A percentile compares a stretch with the other conserved stretches of the same genome.
Conservation (phyloP, 2,329 filamentous ascomycete genomes). For the Colletotrichum truncatum region DNA sequence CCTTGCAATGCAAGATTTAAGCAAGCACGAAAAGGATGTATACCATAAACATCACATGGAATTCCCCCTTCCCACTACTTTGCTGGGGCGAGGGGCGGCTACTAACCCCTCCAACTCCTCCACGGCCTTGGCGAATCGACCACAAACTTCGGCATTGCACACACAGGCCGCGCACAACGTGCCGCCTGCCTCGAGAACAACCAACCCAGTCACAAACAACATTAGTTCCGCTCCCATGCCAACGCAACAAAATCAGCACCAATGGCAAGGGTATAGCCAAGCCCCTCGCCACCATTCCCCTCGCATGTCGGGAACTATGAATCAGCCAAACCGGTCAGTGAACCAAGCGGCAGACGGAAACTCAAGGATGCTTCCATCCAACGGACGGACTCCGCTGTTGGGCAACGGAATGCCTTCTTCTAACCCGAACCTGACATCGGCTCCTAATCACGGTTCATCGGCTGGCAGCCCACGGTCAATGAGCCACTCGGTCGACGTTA, state of each 20-base stretch:
- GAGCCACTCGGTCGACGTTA: background rate
- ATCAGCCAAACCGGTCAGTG: background rate
- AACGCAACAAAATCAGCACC: slow-evolving; percentile 1
- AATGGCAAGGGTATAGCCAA: slow-evolving; percentile 6
- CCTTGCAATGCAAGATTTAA: background rate
- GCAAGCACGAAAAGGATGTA: background rate
- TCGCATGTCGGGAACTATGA: background rate
- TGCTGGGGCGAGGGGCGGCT: background rate
- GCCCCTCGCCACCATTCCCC: background rate
- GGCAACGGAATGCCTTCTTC: background rate
- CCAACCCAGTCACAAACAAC: background rate
- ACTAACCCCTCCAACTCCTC: background rate
- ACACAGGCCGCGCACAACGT: background rate
- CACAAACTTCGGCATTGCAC: background rate
- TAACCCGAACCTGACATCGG: background rate
- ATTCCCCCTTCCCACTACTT: background rate
- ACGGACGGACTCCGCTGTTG: background rate
- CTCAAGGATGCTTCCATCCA: slow-evolving; percentile 10
- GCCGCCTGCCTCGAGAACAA: background rate
- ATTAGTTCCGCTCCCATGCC: slow-evolving; percentile 16
- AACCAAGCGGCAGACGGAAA: background rate
- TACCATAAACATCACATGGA: slow-evolving; percentile 13
- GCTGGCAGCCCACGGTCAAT: background rate
- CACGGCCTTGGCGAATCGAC: background rate
- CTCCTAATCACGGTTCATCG: background rate